phyloP scores from a whole-genome alignment of 768 basidiomycete species.

The Antrodiella citrinella region DNA sequence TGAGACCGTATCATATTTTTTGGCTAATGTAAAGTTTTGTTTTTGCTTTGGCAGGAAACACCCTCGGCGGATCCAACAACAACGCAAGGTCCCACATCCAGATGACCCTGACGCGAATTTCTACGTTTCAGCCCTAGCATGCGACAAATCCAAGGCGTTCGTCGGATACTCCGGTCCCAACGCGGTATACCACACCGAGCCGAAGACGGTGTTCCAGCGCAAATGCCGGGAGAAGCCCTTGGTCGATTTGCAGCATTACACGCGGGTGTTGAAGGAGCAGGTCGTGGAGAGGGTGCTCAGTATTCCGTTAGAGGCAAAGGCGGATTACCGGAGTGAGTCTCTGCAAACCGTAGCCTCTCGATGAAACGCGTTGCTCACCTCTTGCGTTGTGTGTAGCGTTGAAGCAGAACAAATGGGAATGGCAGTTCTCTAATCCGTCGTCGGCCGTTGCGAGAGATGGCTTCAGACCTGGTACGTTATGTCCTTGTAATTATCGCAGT shows the following conservation, averaged over 20 bases:
- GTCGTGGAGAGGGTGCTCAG: constrained; percentile 58
- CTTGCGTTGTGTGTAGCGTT: background rate
- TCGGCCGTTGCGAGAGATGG: constrained; percentile 47
- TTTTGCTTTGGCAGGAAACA: too few species aligned
- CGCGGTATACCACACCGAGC: constrained; percentile 26
- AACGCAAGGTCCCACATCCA: background rate
- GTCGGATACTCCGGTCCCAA: constrained; percentile 25
- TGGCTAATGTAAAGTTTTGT: constrained; percentile 4
- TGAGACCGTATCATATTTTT: too few species aligned
- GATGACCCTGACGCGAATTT: constrained; percentile 2
- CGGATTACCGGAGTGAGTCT: constrained; percentile 57
- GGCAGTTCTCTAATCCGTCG: constrained; percentile 50
- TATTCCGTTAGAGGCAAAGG: constrained; percentile 46
- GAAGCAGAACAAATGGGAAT: constrained; percentile 38
- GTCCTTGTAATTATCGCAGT: background rate
- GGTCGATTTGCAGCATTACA: constrained; percentile 59
- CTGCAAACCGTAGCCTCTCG: constrained; percentile 2
- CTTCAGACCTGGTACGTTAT: constrained; percentile 39
- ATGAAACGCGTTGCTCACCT: background rate
- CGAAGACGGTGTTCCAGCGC: constrained; percentile 36
- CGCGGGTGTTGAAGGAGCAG: constrained; percentile 38
- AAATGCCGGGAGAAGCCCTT: constrained; percentile 36
- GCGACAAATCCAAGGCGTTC: constrained; percentile 27
- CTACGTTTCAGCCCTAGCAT: constrained; percentile 24
- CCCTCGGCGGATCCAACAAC: too few species aligned